Evolutionary conservation across 1,284 basidiomycete species (phyloP), one percentile per base, ranked within the genome.

Genomic region (Fomitopsis betulina): DNA sequence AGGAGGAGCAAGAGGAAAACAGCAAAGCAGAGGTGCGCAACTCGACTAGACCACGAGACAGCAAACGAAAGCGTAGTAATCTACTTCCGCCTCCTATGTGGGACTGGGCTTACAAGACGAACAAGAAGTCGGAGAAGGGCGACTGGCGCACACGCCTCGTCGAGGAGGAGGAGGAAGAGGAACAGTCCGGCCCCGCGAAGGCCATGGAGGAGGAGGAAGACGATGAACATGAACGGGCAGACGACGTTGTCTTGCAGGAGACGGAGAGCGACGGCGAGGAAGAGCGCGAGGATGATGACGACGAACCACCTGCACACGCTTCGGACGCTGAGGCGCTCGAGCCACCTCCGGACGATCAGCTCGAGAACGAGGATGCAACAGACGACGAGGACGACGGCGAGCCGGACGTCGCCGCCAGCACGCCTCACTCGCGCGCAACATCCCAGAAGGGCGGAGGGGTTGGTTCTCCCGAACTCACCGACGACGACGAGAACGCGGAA

Each of bases 61-160:
- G 72, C 62, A 79, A 59, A 58, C 58, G 76, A 70, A 88, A 86
- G 71, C 80, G 85, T 54, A 82, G 83, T 62, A 84, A 84, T 54
- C 77, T 89, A 59, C 83, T 88, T 1, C 86, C 88, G 40, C 83
- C 83, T 32, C 82, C 82, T 56, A 90, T 89, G 86, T 91, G 87
- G 88, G 87, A 80, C 35, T 91, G 88, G 88, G 87, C 83, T 30
- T 83, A 81, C 54, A 83, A 82, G 72, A 73, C 68, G 57, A 68
- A 66, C 65, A 67, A 72, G 68, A 67, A 51, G 49, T 19, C 49
- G 17, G 49, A 51, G 49, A 51, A 60, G 61, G 58, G 54, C 61
- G 66, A 59, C 64, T 72, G 53, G 75, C 73, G 42, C 72, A 69
- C 60, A 72, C 73, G 45, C 76, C 81, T 62, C 57, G 82, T 86